Evolutionary conservation across 1,284 basidiomycete genomes (phyloP), one percentile per base, ranked within the genome.

Genomic region (Pulchroboletus neoregius): DNA sequence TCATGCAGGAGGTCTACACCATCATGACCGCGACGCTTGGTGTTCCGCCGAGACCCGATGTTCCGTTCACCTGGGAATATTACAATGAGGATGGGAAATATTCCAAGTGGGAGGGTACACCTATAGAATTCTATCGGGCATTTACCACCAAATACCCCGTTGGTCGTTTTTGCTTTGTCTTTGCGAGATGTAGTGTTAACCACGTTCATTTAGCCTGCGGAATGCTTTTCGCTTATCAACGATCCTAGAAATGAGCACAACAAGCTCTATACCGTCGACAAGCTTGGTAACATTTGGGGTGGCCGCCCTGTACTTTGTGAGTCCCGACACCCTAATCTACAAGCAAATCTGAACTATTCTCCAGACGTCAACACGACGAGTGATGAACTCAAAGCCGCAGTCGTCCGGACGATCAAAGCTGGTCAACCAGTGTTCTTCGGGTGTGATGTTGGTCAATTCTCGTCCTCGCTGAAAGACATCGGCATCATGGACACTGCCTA

Each of bases 361-460:
- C 4, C 55, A 92, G 89, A 96, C 63, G 91, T 97, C 52, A 97
- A 97, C 72, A 91, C 91, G 0, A 79, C 87, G 52, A 82, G 84
- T 51, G 79, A 84, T 34, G 80, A 82, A 37, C 78, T 97, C 62
- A 94, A 95, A 73, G 71, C 79, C 12, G 82, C 82, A 4, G 84
- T 94, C 15, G 80, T 95, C 46, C 84, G 84, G 71, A 76, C 84
- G 63, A 83, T 98, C 73, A 92, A 93, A 68, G 88, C 88, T 20
- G 91, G 92, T 39, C 82, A 86, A 34, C 89, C 95, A 1, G 87
- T 96, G 39, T 97, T 95, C 78, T 95, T 95, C 62, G 94, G 94
- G 1, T 96, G 91, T 65, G 93, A 91, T 61, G 85, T 92, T 28
- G 87, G 86, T 38, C 78, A 93, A 60, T 91, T 82, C 62, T 87